These are phyloP conservation scores for Pestalotiopsis fici DNA, from an alignment of 2,329 filamentous ascomycete species.

Conservation along the genomic window DNA sequence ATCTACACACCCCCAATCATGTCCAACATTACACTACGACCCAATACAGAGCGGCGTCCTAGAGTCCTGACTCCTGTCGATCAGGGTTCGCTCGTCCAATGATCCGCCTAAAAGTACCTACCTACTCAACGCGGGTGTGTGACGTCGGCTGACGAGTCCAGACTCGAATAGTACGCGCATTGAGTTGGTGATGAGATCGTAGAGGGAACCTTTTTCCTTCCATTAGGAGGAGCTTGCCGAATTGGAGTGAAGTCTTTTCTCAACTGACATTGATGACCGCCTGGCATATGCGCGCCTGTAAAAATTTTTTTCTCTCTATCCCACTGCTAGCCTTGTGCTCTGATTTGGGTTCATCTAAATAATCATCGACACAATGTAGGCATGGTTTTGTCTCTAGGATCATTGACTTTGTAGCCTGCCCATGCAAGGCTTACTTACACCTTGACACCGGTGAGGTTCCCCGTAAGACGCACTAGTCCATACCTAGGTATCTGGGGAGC, in stretches of 20 bases:
- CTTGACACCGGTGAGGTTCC: conserved; percentile 1
- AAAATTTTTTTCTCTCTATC: neutral
- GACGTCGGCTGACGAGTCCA: neutral
- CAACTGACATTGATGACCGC: neutral
- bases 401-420: neutral
- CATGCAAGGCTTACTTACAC: conserved; percentile 7
- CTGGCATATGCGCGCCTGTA: neutral
- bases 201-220: neutral
- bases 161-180: neutral
- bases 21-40: neutral
- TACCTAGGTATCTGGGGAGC: neutral
- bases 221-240: neutral
- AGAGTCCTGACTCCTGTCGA: conserved; percentile 5
- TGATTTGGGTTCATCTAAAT: neutral
- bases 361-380: neutral
- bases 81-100: conserved; percentile 2
- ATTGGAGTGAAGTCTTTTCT: neutral
- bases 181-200: neutral
- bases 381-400: neutral
- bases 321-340: neutral
- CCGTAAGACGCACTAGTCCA: neutral
- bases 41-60: neutral
- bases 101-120: neutral
- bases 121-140: neutral
- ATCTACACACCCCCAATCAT: neutral